A percentile compares a stretch with the other conserved stretches of the same genome.
Evolutionary conservation across 495 filamentous ascomycete species (phyloP).

Genomic region (Oidiodendron maius): DNA sequence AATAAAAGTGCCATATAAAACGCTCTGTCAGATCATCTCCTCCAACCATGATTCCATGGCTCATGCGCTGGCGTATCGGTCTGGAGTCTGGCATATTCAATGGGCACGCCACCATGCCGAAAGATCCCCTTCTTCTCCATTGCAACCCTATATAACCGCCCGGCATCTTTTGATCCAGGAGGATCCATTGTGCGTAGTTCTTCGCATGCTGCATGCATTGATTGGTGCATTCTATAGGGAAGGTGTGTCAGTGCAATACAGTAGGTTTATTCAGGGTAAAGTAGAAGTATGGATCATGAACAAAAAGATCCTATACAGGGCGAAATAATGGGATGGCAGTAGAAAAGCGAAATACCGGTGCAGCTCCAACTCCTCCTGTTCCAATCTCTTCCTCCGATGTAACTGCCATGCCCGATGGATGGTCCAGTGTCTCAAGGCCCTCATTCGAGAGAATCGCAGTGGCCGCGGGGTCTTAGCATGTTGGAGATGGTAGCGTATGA

Average conservation of each 20-base stretch:
- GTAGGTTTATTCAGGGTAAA: too few relatives aligned
- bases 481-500: conserved; percentile 24
- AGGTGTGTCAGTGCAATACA: too few relatives aligned
- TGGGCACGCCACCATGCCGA: conserved; percentile 57
- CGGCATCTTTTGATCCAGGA: conserved; percentile 52
- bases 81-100: conserved; percentile 83
- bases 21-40: conserved; percentile 19
- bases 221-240: conserved; percentile 52
- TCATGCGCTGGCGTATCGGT: conserved; percentile 66
- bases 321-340: too few relatives aligned
- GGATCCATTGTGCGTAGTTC: conserved; percentile 60
- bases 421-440: conserved; percentile 93
- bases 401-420: conserved; percentile 94
- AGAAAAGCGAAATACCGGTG: conserved; percentile 53
- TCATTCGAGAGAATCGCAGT: conserved; percentile 78
- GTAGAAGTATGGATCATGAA: too few relatives aligned
- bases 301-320: too few relatives aligned
- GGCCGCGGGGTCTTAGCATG: conserved; percentile 36
- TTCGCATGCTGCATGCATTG: conserved; percentile 75
- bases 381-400: conserved; percentile 57
- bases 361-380: conserved; percentile 53
- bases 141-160: conserved; percentile 74
- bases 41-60: conserved; percentile 78
- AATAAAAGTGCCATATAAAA: too few relatives aligned
- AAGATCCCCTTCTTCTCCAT: conserved; percentile 82